A percentile compares a stretch with the other conserved stretches of the same genome.
phyloP scores from a whole-genome alignment of 2,329 filamentous ascomycete species.

The Verticillium dahliae region DNA sequence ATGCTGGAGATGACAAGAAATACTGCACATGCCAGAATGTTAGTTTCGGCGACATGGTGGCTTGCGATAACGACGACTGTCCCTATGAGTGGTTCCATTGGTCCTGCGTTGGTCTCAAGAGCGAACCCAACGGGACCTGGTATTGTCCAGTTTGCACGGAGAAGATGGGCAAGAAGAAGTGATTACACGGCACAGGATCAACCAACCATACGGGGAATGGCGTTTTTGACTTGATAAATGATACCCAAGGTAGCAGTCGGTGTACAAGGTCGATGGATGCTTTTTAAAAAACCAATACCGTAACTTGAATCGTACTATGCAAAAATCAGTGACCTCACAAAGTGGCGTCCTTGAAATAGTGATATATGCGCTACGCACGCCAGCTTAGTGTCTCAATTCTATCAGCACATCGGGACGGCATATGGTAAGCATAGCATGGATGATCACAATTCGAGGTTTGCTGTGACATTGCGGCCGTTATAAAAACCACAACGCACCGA shows the following conservation, averaged over 20 bases:
- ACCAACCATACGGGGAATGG: not conserved
- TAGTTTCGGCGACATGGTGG: constrained; percentile 83
- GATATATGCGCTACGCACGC: too few relatives aligned
- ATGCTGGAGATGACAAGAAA: constrained; percentile 70
- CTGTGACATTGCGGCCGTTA: too few relatives aligned
- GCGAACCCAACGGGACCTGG: constrained; percentile 62
- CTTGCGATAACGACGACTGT: constrained; percentile 78
- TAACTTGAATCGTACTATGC: not conserved
- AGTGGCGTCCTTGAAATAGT: too few relatives aligned
- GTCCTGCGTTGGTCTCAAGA: constrained; percentile 64
- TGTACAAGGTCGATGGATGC: not conserved
- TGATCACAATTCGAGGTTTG: not conserved
- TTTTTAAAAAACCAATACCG: not conserved
- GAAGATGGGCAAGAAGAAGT: constrained; percentile 38
- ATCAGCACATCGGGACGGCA: too few relatives aligned
- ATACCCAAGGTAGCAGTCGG: constrained; percentile 3
- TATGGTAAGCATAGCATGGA: not conserved
- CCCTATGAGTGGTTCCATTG: constrained; percentile 86
- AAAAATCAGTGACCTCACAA: too few relatives aligned
- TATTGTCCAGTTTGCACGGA: constrained; percentile 58
- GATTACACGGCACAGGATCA: not conserved
- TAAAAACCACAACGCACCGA: not conserved
- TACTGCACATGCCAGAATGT: constrained; percentile 81
- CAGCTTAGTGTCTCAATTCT: too few relatives aligned
- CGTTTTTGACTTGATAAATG: not conserved